phyloP scores from a whole-genome alignment of 108 stramenopile genomes.

The Parietichytrium sp. region DNA sequence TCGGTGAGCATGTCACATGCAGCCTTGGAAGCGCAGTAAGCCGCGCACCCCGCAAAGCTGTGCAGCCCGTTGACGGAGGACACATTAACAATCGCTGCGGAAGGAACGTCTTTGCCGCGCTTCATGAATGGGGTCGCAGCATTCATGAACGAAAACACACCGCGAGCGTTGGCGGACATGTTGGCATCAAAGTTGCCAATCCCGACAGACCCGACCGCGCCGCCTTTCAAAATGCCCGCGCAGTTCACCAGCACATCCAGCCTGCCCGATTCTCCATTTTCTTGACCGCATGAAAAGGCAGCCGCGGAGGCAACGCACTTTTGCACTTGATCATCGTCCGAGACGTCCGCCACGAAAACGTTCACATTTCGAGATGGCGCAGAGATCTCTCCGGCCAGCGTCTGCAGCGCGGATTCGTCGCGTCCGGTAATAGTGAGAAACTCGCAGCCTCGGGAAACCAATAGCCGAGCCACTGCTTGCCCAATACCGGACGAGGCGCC shows the following conservation, averaged over 20 bases:
- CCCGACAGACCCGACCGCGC: background rate
- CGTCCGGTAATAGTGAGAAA: constrained; percentile 16
- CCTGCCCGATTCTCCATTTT: background rate
- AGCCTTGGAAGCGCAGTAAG: constrained; percentile 34
- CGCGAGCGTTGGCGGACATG: background rate
- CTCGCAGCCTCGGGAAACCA: background rate
- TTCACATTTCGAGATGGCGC: background rate
- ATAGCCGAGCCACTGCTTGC: background rate
- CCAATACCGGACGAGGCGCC: constrained; percentile 28
- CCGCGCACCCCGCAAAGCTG: background rate
- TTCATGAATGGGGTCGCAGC: constrained; percentile 23
- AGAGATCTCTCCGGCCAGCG: background rate
- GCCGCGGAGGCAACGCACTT: background rate
- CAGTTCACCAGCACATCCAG: constrained; percentile 30
- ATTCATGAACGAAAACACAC: constrained; percentile 27
- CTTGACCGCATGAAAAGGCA: background rate
- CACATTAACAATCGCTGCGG: constrained; percentile 10
- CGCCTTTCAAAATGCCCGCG: constrained; percentile 31
- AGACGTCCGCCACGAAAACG: background rate
- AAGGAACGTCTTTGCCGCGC: background rate
- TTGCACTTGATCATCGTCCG: background rate
- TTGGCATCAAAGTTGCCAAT: constrained; percentile 29
- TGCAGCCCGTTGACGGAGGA: background rate
- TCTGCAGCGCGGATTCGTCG: background rate
- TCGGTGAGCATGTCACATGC: constrained; percentile 19